A percentile compares a stretch with the other conserved stretches of the same genome.
Conservation (phyloP, 2,329 filamentous ascomycete genomes). For the Zalaria sp. region DNA sequence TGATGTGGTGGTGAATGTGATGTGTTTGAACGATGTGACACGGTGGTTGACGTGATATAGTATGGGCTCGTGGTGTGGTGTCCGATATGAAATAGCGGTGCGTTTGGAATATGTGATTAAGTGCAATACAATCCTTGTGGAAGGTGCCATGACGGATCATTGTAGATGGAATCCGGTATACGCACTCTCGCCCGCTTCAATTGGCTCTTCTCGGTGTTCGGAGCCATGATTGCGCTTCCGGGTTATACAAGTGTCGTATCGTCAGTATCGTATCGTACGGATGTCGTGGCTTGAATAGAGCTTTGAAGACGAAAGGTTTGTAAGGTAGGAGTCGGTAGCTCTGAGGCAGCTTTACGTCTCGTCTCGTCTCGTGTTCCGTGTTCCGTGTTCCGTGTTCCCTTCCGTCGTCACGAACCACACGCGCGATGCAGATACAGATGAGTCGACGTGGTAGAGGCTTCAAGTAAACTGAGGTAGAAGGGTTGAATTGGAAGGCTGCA, state of each 20-base stretch:
- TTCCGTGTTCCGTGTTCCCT: background rate
- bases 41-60: too few species aligned
- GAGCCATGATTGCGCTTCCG: background rate
- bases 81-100: too few species aligned
- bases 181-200: constrained; percentile 69
- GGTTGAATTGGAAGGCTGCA: too few species aligned
- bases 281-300: background rate
- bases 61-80: too few species aligned
- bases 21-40: too few species aligned
- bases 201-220: constrained; percentile 48
- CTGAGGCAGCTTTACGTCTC: constrained; percentile 1
- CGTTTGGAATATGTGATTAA: background rate
- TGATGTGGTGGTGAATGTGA: too few species aligned
- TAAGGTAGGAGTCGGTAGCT: background rate
- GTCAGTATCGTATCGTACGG: too few species aligned
- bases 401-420: background rate
- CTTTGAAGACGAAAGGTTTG: background rate
- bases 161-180: constrained; percentile 8
- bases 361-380: background rate
- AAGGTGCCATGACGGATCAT: background rate
- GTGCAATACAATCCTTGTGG: constrained; percentile 4
- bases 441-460: too few species aligned
- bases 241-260: too few species aligned
- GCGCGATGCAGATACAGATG: too few species aligned
- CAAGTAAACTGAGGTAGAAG: too few species aligned